A percentile compares a stretch with the other conserved stretches of the same genome.
These are phyloP conservation scores for Ceratocystis cacaofunesta DNA, from an alignment of 2,329 filamentous ascomycete species.

Conservation along the genomic window DNA sequence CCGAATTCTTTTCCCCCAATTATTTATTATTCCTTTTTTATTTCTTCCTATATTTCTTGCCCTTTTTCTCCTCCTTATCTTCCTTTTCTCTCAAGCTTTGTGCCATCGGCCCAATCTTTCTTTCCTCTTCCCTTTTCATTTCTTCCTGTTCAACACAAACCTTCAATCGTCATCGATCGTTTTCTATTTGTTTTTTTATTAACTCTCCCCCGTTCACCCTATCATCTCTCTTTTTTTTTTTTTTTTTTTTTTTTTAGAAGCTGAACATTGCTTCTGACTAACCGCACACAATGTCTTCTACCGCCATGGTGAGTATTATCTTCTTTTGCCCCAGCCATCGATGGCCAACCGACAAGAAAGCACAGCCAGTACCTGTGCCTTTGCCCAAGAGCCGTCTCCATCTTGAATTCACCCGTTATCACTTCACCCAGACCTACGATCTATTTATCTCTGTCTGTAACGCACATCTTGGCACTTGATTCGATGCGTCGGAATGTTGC, in stretches of 20 bases:
- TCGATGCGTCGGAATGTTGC: background rate
- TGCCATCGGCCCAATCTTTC: conserved; percentile 6
- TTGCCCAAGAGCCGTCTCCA: background rate
- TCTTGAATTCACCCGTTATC: background rate
- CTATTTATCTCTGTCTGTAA: background rate
- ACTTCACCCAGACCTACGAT: background rate
- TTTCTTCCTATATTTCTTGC: conserved; percentile 1
- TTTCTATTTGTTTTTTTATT: conserved; percentile 2
- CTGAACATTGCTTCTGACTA: background rate
- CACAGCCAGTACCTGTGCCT: background rate
- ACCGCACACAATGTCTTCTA: conserved; percentile 10
- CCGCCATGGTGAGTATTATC: conserved; percentile 11
- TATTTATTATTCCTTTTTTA: background rate
- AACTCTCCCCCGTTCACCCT: background rate
- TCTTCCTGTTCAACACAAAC: background rate
- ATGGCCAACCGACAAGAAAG: background rate
- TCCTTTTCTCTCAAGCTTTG: conserved; percentile 6
- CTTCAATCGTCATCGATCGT: background rate
- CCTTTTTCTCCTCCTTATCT: conserved; percentile 7
- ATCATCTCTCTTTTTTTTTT: background rate
- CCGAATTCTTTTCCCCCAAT: background rate
- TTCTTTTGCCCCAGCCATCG: background rate
- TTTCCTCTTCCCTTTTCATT: background rate
- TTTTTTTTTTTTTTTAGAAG: background rate
- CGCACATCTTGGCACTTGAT: background rate